Evolutionary conservation across 768 basidiomycete genomes (phyloP).

Genomic region (Lentinula sp.): DNA sequence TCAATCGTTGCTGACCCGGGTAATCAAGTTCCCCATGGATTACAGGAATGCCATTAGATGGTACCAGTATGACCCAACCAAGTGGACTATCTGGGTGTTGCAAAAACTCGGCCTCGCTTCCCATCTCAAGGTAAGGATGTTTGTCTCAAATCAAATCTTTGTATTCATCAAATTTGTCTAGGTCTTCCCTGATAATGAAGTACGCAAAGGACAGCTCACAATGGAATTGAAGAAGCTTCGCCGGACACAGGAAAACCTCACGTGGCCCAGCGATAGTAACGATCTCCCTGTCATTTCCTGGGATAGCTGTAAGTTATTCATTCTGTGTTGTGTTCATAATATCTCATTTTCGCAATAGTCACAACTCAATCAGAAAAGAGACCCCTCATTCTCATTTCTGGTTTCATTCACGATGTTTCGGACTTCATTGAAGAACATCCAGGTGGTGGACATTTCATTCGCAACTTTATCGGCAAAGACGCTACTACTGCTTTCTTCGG

Average conservation of each 20-base stretch:
- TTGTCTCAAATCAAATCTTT: background rate
- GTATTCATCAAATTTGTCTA: constrained; percentile 6
- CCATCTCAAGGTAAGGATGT: constrained; percentile 50
- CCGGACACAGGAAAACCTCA: constrained; percentile 65
- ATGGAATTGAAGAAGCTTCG: constrained; percentile 90
- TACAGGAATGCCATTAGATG: constrained; percentile 94
- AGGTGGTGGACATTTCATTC: constrained; percentile 74
- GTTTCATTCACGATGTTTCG: constrained; percentile 89
- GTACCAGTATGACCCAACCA: constrained; percentile 91
- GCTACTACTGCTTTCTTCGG: constrained; percentile 94
- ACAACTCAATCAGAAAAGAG: constrained; percentile 74
- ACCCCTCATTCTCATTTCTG: constrained; percentile 80
- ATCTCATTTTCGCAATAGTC: constrained; percentile 34
- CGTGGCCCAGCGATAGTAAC: constrained; percentile 73
- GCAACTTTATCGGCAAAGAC: constrained; percentile 79
- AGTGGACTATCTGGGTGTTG: constrained; percentile 80
- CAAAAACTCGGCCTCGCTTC: constrained; percentile 58
- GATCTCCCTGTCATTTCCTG: constrained; percentile 48
- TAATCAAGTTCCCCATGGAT: constrained; percentile 82
- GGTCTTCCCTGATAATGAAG: constrained; percentile 52
- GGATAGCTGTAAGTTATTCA: constrained; percentile 16
- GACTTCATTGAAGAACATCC: constrained; percentile 88
- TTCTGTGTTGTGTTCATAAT: constrained; percentile 13
- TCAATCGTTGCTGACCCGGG: background rate
- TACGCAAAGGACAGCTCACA: constrained; percentile 85